Evolutionary conservation across 1,284 basidiomycete species (phyloP), one percentile per base, ranked within the genome.

Genomic region (Melampsora abietis-canadensis): DNA sequence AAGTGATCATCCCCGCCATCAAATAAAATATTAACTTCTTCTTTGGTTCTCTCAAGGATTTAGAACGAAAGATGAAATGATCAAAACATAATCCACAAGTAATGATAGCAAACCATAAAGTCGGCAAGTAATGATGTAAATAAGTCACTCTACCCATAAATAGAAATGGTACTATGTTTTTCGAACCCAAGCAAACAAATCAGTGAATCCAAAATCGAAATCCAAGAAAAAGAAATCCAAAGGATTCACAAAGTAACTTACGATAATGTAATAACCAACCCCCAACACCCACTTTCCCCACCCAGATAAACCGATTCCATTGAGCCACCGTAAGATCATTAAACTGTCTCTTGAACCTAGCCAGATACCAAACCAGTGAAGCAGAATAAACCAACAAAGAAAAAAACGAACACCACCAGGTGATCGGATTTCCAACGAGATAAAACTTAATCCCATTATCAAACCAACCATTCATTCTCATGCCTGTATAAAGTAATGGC

Each of bases 381-480:
- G 85, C 63, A 0, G 88, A 76, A 0, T 85, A 87, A 0, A 87
- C 80, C n/a, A 88, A 79, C 78, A 98, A 82, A 77, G 90, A 91
- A 57, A 87, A 76, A 0, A 88, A 86, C 15, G 90, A 86, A 54
- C 87, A 87, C 93, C 93, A 98, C 90, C 94, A 97, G 70, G 96
- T 88, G 75, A 97, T 81, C 0, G 94, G 94, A 40, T 92, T 95
- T 8, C 94, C 95, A 76, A 98, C 84, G 30, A 98, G 85, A 82
- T 98, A 98, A 82, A 92, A 98, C 84, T 98, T 98, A 80, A 88
- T 86, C 81, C 92, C 90, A 12, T 83, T 81, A 79, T 94, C 91
- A 2, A 89, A 90, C 96, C 95, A 98, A 2, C 93, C 93, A 79
- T 95, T 98, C 95, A 98, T 98, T 34, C 96, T 87, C 82, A 94